Base-by-base conservation (phyloP, 495 filamentous ascomycete species). In the Lentithecium fluviatile region DNA sequence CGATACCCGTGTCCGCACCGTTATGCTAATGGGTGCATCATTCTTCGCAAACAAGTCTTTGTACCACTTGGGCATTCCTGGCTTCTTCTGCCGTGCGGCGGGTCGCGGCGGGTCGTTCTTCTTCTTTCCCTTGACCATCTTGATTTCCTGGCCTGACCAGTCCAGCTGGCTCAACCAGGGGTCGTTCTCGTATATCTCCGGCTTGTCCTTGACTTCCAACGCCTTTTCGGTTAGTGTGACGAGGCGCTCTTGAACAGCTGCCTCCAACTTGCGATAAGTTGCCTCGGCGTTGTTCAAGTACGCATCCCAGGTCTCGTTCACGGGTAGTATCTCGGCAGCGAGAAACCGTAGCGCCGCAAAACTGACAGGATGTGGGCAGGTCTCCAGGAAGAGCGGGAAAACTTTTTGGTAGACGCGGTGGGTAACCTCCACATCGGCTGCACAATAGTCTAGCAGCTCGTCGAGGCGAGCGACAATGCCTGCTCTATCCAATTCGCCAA, bases 31-130 rank as follows among this genome's bases (percentile, higher is more conserved):
- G 6, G 76, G 71, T 0, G 80, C 72, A 24, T 80, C 79, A 32
- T 69, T 85, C 38, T 84, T 89, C 25, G 79, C 55, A 62, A 95
- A 95, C 19, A 97, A 75, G 70, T 90, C 90, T 71, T 92, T 96
- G 73, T 96, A 99, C 94, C 94, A 99, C 61, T 88, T 80, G 0
- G 94, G 94, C 88, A 89, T 91, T 29, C 94, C 94, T 3, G 91
- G 91, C 73, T 86, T 89, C 77, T 97, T 97, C 75, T 97, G 93
- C 24, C 88, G 79, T 2, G 86, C 85, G 15, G 85, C 88, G 23
- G 88, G 90, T 49, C 89, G 80, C 1, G 87, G 86, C 26, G 87
- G 85, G 53, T 92, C 89, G 5, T 75, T 79, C 73, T 94, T 95
- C 75, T 86, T 91, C 75, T 94, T 96, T 5, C 85, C 87, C 72